Evolutionary conservation across 331 rosid genomes (phyloP), one percentile per base, ranked within the genome.

Genomic region (Prunus yedoensis): DNA sequence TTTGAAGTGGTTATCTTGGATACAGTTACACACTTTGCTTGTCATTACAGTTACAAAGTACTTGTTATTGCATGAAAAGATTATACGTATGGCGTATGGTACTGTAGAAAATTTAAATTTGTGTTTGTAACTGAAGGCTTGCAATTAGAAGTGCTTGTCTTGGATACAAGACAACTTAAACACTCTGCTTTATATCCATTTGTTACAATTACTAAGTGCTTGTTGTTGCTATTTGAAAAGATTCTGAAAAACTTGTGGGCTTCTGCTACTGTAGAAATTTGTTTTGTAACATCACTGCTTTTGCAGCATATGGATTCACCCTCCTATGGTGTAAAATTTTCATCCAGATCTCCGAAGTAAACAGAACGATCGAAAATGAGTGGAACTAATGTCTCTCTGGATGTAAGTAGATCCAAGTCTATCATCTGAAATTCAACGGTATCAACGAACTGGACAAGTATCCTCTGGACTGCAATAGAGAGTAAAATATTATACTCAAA

Each of bases 381-480:
- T 38, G 9, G 9, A 41, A 71, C 7, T 16, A 4, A n/a, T 10
- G 60, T 49, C 78, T 27, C 58, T 60, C 25, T 28, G 47, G 41
- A 63, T 14, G 62, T 32, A 11, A 1, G 52, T 64, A 20, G 21
- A 21, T 1, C 13, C 65, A 7, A 58, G 58, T 43, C 83, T 27
- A 45, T 8, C 3, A 25, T 43, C 46, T 1, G 20, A 46, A 35
- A 52, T 63, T 60, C 46, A 49, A 78, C 64, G 62, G 58, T 80
- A 66, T 75, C 83, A 88, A 71, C 63, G 54, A 72, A 86, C 86
- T 1, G 91, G 96, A 73, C 84, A 86, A 62, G 91, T 79, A 71
- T 87, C 98, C 80, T 90, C 94, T 88, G 89, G 73, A 79, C 96
- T 90, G 93, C 83, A 82, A 68, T 32, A 75, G 74, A 79, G 21